These are phyloP conservation scores for Phytophthora lateralis DNA, from an alignment of 352 stramenopile genomes.

Conservation along the genomic window DNA sequence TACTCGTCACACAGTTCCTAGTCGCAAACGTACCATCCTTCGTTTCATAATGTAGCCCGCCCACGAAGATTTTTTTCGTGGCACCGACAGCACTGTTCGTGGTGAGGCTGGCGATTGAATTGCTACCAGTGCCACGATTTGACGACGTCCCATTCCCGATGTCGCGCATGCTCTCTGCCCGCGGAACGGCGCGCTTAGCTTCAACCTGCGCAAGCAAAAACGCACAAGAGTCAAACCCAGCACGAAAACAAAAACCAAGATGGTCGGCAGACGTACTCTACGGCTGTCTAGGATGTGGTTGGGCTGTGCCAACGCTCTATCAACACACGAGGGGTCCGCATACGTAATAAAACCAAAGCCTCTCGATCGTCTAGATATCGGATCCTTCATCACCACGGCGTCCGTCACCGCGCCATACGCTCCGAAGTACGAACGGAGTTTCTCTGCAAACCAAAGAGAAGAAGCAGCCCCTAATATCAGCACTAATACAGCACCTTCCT, in stretches of 20 bases:
- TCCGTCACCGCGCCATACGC: conserved; percentile 90
- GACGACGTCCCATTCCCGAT: conserved; percentile 47
- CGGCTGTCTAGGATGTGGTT: conserved; percentile 92
- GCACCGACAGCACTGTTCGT: conserved; percentile 65
- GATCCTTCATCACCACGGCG: conserved; percentile 94
- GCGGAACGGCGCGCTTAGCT: conserved; percentile 91
- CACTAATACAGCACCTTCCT: neutral
- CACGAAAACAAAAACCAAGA: neutral
- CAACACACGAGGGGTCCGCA: conserved; percentile 85
- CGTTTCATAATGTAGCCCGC: conserved; percentile 93
- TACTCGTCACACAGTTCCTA: neutral
- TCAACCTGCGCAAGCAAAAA: conserved; percentile 70
- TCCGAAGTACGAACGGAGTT: conserved; percentile 90
- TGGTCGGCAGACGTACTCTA: conserved; percentile 51
- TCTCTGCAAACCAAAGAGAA: conserved; percentile 58
- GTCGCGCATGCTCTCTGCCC: conserved; percentile 85
- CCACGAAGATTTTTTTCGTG: conserved; percentile 94
- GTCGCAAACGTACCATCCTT: conserved; percentile 79
- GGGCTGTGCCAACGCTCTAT: conserved; percentile 87
- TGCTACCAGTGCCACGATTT: conserved; percentile 57
- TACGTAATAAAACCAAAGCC: conserved; percentile 96
- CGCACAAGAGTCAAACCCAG: conserved; percentile 8
- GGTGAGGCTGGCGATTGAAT: conserved; percentile 57
- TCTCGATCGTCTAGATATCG: conserved; percentile 89
- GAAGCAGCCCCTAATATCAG: conserved; percentile 2